phyloP scores from a whole-genome alignment of 2,329 filamentous ascomycete species.

The Microsporum ferrugineum region DNA sequence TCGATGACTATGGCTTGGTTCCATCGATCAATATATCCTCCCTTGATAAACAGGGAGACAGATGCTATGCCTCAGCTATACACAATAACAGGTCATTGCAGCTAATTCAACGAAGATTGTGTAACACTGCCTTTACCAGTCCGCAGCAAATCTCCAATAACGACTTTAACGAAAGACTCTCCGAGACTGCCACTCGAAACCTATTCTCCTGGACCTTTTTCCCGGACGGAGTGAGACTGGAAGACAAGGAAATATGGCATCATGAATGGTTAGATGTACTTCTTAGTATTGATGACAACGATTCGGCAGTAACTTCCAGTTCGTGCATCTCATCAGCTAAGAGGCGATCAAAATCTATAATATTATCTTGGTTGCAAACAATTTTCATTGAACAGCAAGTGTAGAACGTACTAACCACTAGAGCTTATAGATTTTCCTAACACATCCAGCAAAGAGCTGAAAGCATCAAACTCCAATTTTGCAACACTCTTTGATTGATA shows the following conservation, averaged over 20 bases:
- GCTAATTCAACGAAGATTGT: background rate
- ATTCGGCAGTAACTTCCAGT: background rate
- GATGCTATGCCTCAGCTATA: background rate
- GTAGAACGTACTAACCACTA: background rate
- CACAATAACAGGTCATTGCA: background rate
- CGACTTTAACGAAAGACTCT: slow-evolving; percentile 4
- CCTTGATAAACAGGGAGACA: background rate
- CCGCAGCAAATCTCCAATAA: background rate
- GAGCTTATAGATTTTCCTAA: background rate
- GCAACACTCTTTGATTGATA: background rate
- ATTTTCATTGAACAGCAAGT: background rate
- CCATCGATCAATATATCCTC: no score
- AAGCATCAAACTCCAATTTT: no score
- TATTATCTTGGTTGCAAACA: background rate
- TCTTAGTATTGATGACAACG: background rate
- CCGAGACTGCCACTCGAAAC: slow-evolving; percentile 9
- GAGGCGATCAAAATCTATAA: background rate
- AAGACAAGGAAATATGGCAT: slow-evolving; percentile 7
- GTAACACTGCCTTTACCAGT: background rate
- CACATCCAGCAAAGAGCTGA: no score
- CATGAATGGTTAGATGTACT: slow-evolving; percentile 10
- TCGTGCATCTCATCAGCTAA: background rate
- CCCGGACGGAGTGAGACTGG: slow-evolving; percentile 6
- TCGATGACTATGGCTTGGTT: slow-evolving; percentile 2
- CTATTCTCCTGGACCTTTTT: slow-evolving; percentile 9